Percentiles rank a stretch among this genome's conserved stretches.
phyloP scores from a whole-genome alignment of 2,329 filamentous ascomycete genomes.

The Fusarium circinatum region DNA sequence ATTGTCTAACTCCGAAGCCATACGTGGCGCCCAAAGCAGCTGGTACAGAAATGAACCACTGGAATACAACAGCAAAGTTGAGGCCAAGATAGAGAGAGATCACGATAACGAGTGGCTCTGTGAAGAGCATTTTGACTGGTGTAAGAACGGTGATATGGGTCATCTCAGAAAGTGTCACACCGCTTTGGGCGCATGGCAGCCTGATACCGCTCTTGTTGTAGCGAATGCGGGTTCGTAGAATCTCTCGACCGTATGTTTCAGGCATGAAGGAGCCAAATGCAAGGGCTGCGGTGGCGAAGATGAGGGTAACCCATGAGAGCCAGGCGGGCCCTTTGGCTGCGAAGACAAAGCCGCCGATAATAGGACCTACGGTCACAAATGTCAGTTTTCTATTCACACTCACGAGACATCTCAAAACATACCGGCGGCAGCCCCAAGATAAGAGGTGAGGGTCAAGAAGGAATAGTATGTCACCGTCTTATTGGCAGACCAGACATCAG shows the following conservation, averaged over 20 bases:
- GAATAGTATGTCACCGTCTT: conserved; percentile 5
- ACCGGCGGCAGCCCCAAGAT: not conserved
- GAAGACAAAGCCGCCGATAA: not conserved
- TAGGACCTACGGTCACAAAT: not conserved
- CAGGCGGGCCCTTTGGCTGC: not conserved
- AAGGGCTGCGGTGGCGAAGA: not conserved
- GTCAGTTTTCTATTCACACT: not conserved
- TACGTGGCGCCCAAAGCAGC: not conserved
- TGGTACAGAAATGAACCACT: not conserved
- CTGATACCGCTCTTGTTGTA: not conserved
- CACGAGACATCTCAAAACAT: not conserved
- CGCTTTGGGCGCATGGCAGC: not conserved
- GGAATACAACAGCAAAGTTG: not conserved
- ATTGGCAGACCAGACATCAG: not conserved
- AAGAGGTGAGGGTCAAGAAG: not conserved
- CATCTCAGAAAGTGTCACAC: not conserved
- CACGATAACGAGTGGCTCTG: not conserved
- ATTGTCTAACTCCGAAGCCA: not conserved
- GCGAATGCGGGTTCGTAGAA: not conserved
- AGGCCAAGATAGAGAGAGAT: not conserved
- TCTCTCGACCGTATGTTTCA: not conserved
- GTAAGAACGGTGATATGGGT: not conserved
- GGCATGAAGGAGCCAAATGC: conserved; percentile 9
- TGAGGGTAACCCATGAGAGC: not conserved
- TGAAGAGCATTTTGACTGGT: not conserved